A percentile compares a stretch with the other conserved stretches of the same genome.
phyloP scores from a whole-genome alignment of 2,329 filamentous ascomycete species.

The Fusarium pseudograminearum region DNA sequence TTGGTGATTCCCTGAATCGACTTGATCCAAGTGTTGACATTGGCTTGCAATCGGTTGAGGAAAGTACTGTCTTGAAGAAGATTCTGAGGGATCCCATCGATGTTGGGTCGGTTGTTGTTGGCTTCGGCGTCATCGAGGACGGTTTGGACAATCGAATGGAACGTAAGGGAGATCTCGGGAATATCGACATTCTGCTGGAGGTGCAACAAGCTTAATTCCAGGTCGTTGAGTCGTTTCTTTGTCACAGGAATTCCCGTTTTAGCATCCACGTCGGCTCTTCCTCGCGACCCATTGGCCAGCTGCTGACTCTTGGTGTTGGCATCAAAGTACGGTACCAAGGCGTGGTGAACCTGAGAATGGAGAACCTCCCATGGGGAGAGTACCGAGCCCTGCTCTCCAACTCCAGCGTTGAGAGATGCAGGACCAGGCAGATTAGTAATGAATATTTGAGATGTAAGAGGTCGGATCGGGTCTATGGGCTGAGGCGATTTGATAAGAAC shows the following conservation, averaged over 20 bases:
- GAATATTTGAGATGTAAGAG: slow-evolving; percentile 89
- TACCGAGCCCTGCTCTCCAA: slow-evolving; percentile 76
- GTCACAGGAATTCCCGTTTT: slow-evolving; percentile 97
- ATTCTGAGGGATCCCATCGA: slow-evolving; percentile 80
- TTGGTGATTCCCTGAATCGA: slow-evolving; percentile 97
- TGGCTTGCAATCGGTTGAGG: slow-evolving; percentile 91
- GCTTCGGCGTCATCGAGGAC: slow-evolving; percentile 82
- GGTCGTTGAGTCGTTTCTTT: slow-evolving; percentile 94
- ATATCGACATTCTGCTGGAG: slow-evolving; percentile 99
- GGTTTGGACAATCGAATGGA: slow-evolving; percentile 88
- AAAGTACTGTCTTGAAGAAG: slow-evolving; percentile 91
- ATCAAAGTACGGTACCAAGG: slow-evolving; percentile 95
- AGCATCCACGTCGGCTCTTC: slow-evolving; percentile 85
- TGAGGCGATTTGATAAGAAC: slow-evolving; percentile 90
- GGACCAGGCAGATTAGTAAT: slow-evolving; percentile 92
- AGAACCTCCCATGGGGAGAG: slow-evolving; percentile 91
- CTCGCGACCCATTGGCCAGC: slow-evolving; percentile 72
- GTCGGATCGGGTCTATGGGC: slow-evolving; percentile 84
- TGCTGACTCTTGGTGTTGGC: slow-evolving; percentile 90
- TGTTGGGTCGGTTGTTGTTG: slow-evolving; percentile 74
- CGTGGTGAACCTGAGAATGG: slow-evolving; percentile 91
- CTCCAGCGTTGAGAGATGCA: slow-evolving; percentile 74
- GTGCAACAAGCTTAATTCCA: slow-evolving; percentile 90
- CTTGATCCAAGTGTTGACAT: slow-evolving; percentile 98
- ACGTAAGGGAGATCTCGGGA: slow-evolving; percentile 86